These are phyloP conservation scores for Actinomortierella wolfii DNA, from an alignment of 371 early-diverging fungal genomes.

Conservation along the genomic window DNA sequence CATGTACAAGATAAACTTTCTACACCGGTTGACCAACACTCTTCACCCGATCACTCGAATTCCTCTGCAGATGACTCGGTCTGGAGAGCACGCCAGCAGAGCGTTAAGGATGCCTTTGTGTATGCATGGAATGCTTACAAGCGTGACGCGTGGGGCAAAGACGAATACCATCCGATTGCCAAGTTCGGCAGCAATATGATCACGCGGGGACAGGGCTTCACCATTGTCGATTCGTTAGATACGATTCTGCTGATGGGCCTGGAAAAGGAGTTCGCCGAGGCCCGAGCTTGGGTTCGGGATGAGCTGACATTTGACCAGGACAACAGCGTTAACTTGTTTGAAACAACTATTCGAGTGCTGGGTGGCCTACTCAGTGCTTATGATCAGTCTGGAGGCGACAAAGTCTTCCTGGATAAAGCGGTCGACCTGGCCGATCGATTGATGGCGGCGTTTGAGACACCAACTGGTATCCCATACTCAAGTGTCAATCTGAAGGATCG, in stretches of 20 bases:
- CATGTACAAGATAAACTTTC: no score
- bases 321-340: constrained; percentile 86
- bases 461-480: constrained; percentile 79
- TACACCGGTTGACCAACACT: neutral
- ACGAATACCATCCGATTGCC: constrained; percentile 82
- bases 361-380: constrained; percentile 90
- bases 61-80: neutral
- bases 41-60: constrained; percentile 1
- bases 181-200: constrained; percentile 49
- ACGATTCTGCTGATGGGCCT: constrained; percentile 85
- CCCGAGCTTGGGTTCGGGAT: constrained; percentile 66
- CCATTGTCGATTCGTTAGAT: constrained; percentile 86
- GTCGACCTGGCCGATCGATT: constrained; percentile 79
- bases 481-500: constrained; percentile 61
- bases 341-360: constrained; percentile 91
- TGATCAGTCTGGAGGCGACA: constrained; percentile 71
- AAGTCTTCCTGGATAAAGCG: constrained; percentile 72
- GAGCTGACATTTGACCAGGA: constrained; percentile 69
- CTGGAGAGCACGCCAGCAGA: constrained; percentile 52
- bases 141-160: constrained; percentile 78
- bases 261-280: constrained; percentile 70
- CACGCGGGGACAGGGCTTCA: constrained; percentile 71
- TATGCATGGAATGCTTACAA: constrained; percentile 84
- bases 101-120: constrained; percentile 59
- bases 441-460: constrained; percentile 75